These are phyloP conservation scores for Pichia sp. DNA, from an alignment of 1,139 yeast species.

Conservation along the genomic window DNA sequence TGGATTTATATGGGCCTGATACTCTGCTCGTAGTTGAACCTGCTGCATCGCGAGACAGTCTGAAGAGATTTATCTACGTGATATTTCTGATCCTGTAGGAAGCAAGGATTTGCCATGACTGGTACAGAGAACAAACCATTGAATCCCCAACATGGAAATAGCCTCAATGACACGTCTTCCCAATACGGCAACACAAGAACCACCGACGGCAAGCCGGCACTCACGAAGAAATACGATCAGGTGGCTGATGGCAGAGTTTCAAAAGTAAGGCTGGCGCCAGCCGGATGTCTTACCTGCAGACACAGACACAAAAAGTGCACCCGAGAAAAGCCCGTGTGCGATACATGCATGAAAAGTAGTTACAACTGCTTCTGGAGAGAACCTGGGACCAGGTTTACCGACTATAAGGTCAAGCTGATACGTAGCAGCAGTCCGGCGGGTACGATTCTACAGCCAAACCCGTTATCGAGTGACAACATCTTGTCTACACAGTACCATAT, in stretches of 20 bases:
- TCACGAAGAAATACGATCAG: background rate
- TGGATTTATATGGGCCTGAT: no score
- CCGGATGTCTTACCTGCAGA: constrained; percentile 70
- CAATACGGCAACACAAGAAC: background rate
- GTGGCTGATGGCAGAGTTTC: background rate
- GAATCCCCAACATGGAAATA: background rate
- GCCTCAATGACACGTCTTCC: background rate
- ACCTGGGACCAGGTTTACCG: constrained; percentile 15
- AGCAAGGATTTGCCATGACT: background rate
- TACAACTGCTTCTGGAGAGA: constrained; percentile 18
- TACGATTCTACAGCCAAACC: constrained; percentile 3
- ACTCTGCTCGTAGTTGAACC: no score
- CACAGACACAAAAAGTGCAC: constrained; percentile 69
- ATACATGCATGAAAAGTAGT: constrained; percentile 21
- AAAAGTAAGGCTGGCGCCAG: background rate
- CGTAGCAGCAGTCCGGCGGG: constrained; percentile 4
- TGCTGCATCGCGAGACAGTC: background rate
- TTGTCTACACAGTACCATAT: background rate
- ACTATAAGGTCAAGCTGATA: constrained; percentile 7
- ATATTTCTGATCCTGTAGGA: background rate
- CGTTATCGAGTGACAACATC: background rate
- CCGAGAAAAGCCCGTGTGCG: constrained; percentile 48
- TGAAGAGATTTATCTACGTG: background rate
- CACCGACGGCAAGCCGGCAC: background rate
- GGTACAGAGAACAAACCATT: background rate